Evolutionary conservation across 192 early-diverging fungal genomes (phyloP), one percentile per base, ranked within the genome.

Genomic region (Dissophora globulifera): DNA sequence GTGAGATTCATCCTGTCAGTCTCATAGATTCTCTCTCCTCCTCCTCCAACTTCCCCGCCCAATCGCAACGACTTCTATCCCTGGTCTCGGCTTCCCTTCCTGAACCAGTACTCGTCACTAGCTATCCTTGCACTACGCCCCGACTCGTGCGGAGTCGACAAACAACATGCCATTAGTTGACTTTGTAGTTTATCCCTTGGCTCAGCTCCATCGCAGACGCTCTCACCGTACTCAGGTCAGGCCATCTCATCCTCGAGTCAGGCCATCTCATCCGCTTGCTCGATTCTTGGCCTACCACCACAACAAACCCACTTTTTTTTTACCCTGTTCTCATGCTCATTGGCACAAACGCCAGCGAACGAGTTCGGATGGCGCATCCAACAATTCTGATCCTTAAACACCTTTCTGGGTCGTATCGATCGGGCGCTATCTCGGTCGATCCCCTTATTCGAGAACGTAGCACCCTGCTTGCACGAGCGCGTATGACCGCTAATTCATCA

Each of bases 151-250:
- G 94, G 91, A 41, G 94, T 74, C n/a, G 88, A 87, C 17, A 87
- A 55, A 62, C 94, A 96, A 94, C 93, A 70, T 96, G 95, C 95
- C 95, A 96, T 46, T 89, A 85, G 67, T 91, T 92, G 15, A 87
- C 83, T 52, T 83, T 79, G 76, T 96, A 96, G 78, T 88, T 94
- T 62, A 96, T 86, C 2, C 92, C 95, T 81, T 95, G 93, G 10
- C 80, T 86, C 17, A 81, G 83, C 57, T 65, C 79, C 17, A 86
- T 92, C 25, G 91, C 78, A 72, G 95, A 95, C 2, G 92, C 92
- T 22, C 84, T 87, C 19, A 96, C 59, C 1, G 93, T 92, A 45
- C 58, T 71, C 69, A 91, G 58, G 70, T 94, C 89, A 30, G 95
- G 95, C n/a, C n/a, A n/a, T n/a, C n/a, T n/a, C n/a, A n/a, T n/a